Base-by-base conservation (phyloP, 441 rosid genomes). In the Arabidopsis hybrid region DNA sequence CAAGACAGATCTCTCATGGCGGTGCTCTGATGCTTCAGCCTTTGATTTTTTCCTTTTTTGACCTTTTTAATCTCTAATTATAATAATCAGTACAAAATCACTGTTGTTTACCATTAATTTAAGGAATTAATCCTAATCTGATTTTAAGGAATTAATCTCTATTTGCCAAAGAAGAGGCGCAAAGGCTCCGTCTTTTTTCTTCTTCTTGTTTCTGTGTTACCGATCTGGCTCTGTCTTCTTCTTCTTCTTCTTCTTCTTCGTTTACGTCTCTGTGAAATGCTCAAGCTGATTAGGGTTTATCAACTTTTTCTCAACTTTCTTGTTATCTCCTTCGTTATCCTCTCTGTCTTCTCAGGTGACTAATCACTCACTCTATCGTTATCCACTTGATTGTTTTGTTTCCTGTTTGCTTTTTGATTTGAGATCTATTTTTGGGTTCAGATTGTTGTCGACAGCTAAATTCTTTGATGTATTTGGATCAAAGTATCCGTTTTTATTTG, bases 281-380 rank as follows among this genome's bases (percentile, higher is more conserved):
- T 74, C 47, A 82, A 75, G 68, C 67, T 78, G 67, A 75, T 53
- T 72, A 79, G 85, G 73, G 81, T 77, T 81, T 81, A 79, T 74
- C 75, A 66, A 61, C 64, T 81, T 34, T 82, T 75, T 61, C 31
- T 76, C 49, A 56, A 75, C 31, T 82, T 73, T 75, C 71, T 79
- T 8, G 4, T 36, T 70, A 8, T 72, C 6, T 76, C 71, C 43
- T 79, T 70, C 38, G 29, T 80, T 35, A 62, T 71, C 69, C 65
- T 82, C 61, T 67, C 80, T 26, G 62, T 73, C 9, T 46, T 76
- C 55, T 49, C 73, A 56, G 82, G 83, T 78, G 46, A 52, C 73
- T 65, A 49, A 49, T 31, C 0, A 4, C 4, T 31, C 68, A 76
- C 72, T 59, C 63, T 62, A n/a, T 71, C 59, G 32, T 76, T 11